Conservation (phyloP, 1,284 basidiomycete genomes). For the Termitomyces sp. region DNA sequence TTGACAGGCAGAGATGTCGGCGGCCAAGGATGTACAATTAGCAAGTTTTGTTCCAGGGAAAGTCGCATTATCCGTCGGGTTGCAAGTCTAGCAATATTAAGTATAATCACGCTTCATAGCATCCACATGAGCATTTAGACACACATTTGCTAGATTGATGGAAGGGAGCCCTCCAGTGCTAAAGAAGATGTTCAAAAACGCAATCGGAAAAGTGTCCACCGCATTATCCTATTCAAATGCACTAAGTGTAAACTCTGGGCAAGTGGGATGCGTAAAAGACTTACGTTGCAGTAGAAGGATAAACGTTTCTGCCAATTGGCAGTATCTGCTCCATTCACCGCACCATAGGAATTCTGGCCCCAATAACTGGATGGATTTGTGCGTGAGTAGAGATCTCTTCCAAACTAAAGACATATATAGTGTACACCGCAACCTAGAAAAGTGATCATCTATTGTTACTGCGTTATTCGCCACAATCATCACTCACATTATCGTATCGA, state of each 20-base stretch:
- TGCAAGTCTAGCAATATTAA: slow-evolving; percentile 43
- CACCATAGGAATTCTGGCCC: slow-evolving; percentile 68
- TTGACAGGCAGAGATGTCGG: slow-evolving; percentile 56
- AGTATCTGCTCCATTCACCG: slow-evolving; percentile 40
- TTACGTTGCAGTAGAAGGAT: slow-evolving; percentile 54
- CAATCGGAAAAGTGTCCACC: slow-evolving; percentile 58
- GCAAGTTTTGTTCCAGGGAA: slow-evolving; percentile 56
- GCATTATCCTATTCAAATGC: slow-evolving; percentile 42
- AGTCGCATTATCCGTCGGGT: slow-evolving; percentile 46
- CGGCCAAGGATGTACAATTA: slow-evolving; percentile 48
- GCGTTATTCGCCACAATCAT: slow-evolving; percentile 5
- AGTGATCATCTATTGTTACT: background rate
- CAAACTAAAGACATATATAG: slow-evolving; percentile 4
- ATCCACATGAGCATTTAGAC: slow-evolving; percentile 1
- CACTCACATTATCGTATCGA: slow-evolving; percentile 56
- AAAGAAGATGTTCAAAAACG: slow-evolving; percentile 61
- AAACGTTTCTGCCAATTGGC: slow-evolving; percentile 54
- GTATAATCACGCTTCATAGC: background rate
- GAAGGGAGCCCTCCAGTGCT: slow-evolving; percentile 52
- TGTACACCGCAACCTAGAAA: slow-evolving; percentile 49
- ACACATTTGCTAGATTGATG: slow-evolving; percentile 59
- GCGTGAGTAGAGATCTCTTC: slow-evolving; percentile 8
- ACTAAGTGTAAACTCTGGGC: background rate
- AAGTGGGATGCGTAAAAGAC: slow-evolving; percentile 10
- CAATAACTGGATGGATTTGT: slow-evolving; percentile 41